Evolutionary conservation across 1,139 yeast species (phyloP).

Genomic region (Nakaseomyces sp.): DNA sequence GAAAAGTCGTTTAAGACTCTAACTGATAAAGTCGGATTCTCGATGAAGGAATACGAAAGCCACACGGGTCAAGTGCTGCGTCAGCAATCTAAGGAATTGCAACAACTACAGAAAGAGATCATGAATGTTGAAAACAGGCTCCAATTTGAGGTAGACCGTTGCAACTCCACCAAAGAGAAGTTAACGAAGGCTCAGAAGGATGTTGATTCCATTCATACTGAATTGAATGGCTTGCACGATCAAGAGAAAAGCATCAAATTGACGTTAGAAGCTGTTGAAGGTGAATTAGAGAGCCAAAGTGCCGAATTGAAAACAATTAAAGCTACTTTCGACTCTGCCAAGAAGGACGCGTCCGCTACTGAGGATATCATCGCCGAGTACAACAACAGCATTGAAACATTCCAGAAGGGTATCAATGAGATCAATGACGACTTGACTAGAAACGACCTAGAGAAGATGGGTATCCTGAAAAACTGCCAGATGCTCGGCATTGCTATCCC

Average conservation of each 20-base stretch:
- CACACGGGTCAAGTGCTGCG: conserved; percentile 56
- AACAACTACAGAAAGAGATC: conserved; percentile 52
- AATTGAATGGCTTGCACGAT: conserved; percentile 24
- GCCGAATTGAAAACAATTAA: conserved; percentile 20
- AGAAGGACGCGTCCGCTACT: conserved; percentile 21
- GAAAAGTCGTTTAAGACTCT: conserved; percentile 43
- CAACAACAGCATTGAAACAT: conserved; percentile 34
- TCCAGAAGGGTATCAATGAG: conserved; percentile 34
- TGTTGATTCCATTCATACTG: conserved; percentile 23
- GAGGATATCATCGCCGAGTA: conserved; percentile 29
- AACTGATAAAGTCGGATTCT: conserved; percentile 46
- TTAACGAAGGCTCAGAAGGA: conserved; percentile 26
- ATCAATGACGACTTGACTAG: conserved; percentile 50
- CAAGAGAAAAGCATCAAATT: conserved; percentile 15
- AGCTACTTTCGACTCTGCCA: conserved; percentile 22
- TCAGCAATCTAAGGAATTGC: conserved; percentile 53
- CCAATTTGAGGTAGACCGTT: conserved; percentile 53
- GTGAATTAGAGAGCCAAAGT: conserved; percentile 21
- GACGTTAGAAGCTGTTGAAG: conserved; percentile 14
- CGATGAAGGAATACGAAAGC: conserved; percentile 58
- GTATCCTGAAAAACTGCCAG: conserved; percentile 63
- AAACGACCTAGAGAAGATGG: conserved; percentile 48
- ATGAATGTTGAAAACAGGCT: conserved; percentile 54
- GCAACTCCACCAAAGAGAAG: conserved; percentile 43
- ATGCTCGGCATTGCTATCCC: conserved; percentile 66